A percentile compares a stretch with the other conserved stretches of the same genome.
These are phyloP conservation scores for Coniella lustricola DNA, from an alignment of 2,329 filamentous ascomycete species.

Conservation along the genomic window DNA sequence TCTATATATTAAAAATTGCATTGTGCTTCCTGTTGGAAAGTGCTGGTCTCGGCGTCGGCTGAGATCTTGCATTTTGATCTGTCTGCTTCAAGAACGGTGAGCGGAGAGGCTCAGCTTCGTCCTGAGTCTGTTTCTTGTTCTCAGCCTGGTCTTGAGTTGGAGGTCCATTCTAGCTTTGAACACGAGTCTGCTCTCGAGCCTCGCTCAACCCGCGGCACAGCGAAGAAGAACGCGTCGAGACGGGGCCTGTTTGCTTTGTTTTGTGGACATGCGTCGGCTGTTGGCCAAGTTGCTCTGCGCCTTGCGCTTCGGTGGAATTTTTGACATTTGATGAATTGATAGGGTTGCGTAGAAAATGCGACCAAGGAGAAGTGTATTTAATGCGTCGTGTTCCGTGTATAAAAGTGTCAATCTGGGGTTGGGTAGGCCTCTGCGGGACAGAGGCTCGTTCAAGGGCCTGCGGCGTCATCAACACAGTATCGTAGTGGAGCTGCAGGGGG, in stretches of 20 bases:
- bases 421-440: background rate
- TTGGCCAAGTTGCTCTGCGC: background rate
- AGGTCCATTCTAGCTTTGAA: background rate
- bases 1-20: too few relatives aligned
- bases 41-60: background rate
- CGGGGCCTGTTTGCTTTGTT: conserved; percentile 1
- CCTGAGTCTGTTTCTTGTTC: background rate
- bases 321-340: background rate
- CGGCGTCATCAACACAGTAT: background rate
- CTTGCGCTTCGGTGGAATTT: background rate
- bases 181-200: background rate
- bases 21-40: too few relatives aligned
- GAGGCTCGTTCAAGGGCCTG: background rate
- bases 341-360: background rate
- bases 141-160: background rate
- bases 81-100: background rate
- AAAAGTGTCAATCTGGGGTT: too few relatives aligned
- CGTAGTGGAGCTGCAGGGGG: background rate
- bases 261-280: background rate
- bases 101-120: background rate
- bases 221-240: conserved; percentile 4
- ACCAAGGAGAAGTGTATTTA: background rate
- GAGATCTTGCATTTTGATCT: background rate
- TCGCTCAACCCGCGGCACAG: background rate
- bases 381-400: background rate